Evolutionary conservation across 108 stramenopile species (phyloP), one percentile per base, ranked within the genome.

Genomic region (Pseudonitzschia pungens): DNA sequence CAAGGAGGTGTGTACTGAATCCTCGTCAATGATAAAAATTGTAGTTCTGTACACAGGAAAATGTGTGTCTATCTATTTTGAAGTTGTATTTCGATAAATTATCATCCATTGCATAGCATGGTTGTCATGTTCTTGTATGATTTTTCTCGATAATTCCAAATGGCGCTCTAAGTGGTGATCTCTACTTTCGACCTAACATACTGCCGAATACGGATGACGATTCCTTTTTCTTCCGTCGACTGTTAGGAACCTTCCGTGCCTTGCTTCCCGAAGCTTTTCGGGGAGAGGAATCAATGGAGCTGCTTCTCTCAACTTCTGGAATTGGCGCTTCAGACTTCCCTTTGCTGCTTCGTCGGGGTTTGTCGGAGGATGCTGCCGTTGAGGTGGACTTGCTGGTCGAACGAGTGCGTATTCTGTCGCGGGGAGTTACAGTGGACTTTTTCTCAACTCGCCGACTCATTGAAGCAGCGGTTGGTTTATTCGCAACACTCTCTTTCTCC

Each of bases 211-310:
- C 29, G 18, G 29, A 55, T 6, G 26, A 24, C 2, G 33, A 6
- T 16, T 41, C 60, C 33, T 62, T 62, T 29, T 62, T 62, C 36
- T 62, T 62, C 18, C 29, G 26, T 62, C 32, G 12, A 40, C 60
- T 62, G 33, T 62, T 33, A 7, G 60, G 60, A n/a, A 62, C n/a
- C 29, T 62, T 62, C 33, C 29, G 45, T 48, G 45, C 16, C 18
- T 48, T 43, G 6, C 42, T 11, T 43, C 42, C 42, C 6, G 42
- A 6, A 9, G 42, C 42, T 43, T 43, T 48, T 12, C 18, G 45
- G 18, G 14, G 14, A 48, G 45, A 18, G 14, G 45, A 48, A 48
- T 48, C 45, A 11, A 8, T 1, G 21, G 57, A 58, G 26, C 14
- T 62, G 29, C 33, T 62, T 33, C 2, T 41, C 7, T 40, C 32